These are phyloP conservation scores for Tuber umbilicatum DNA, from an alignment of 495 filamentous ascomycete genomes.

Conservation along the genomic window DNA sequence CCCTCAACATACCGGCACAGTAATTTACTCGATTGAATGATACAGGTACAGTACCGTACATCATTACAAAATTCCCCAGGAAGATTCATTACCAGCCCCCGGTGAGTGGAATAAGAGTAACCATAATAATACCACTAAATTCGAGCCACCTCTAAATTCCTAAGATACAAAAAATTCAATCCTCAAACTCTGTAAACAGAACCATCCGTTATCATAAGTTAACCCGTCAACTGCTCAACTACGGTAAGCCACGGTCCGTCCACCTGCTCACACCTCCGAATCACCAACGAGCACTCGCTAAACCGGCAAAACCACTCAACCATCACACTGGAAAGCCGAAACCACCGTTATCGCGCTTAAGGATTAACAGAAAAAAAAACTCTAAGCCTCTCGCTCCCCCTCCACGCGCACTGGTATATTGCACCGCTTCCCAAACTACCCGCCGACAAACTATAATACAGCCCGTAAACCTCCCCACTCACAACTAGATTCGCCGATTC, in stretches of 20 bases:
- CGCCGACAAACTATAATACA: not conserved
- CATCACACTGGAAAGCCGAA: not conserved
- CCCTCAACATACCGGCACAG: not conserved
- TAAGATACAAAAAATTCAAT: not conserved
- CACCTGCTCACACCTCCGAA: not conserved
- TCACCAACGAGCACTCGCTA: not conserved
- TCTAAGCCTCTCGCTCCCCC: not conserved
- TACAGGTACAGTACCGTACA: no score
- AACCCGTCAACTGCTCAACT: not conserved
- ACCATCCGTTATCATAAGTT: not conserved
- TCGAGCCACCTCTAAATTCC: not conserved
- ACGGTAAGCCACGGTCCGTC: not conserved
- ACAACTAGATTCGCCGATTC: not conserved
- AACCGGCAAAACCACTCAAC: not conserved
- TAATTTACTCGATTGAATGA: no score
- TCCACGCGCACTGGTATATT: not conserved
- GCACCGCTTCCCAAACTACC: not conserved
- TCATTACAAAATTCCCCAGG: not conserved
- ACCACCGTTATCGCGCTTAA: not conserved
- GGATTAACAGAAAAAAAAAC: not conserved
- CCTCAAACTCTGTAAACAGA: not conserved
- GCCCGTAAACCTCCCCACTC: not conserved
- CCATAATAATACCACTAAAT: not conserved
- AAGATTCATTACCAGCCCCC: not conserved
- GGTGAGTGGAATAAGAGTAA: not conserved